A percentile compares a stretch with the other conserved stretches of the same genome.
Evolutionary conservation across 306 rosid genomes (phyloP).

Genomic region (Sechiopsis laciniata): DNA sequence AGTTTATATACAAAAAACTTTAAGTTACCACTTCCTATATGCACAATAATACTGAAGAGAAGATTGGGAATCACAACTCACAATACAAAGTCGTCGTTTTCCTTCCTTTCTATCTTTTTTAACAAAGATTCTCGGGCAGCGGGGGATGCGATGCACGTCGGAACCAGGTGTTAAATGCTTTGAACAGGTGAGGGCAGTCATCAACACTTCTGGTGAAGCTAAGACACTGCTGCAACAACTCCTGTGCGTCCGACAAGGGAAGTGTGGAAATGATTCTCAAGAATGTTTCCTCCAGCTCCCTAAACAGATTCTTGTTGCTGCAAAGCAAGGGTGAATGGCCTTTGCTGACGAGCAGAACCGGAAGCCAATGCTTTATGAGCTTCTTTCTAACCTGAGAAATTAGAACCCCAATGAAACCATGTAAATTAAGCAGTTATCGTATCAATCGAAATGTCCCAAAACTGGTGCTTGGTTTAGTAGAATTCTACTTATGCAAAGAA

Average conservation of each 20-base stretch:
- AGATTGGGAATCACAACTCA: neutral
- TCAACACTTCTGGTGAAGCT: constrained; percentile 76
- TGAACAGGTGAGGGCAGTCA: constrained; percentile 79
- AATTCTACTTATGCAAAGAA: too few species aligned
- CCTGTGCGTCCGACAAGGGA: constrained; percentile 84
- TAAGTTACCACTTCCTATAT: constrained; percentile 5
- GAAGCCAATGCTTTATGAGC: constrained; percentile 85
- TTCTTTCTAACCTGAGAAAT: constrained; percentile 71
- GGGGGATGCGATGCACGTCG: constrained; percentile 59
- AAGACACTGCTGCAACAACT: constrained; percentile 78
- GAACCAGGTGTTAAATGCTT: constrained; percentile 91
- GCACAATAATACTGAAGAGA: constrained; percentile 3
- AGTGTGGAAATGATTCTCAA: constrained; percentile 75
- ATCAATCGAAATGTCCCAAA: neutral
- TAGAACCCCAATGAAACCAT: neutral
- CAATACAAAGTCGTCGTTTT: neutral
- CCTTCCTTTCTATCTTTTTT: neutral
- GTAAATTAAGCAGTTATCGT: neutral
- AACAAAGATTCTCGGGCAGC: constrained; percentile 26
- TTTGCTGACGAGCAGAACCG: constrained; percentile 80
- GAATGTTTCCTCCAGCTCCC: constrained; percentile 80
- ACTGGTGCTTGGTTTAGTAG: too few species aligned
- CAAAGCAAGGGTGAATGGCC: constrained; percentile 68
- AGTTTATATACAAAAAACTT: too few species aligned
- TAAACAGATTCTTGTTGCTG: constrained; percentile 46